Evolutionary conservation across 768 basidiomycete genomes (phyloP).

Genomic region (Macrolepiota albuminosa): DNA sequence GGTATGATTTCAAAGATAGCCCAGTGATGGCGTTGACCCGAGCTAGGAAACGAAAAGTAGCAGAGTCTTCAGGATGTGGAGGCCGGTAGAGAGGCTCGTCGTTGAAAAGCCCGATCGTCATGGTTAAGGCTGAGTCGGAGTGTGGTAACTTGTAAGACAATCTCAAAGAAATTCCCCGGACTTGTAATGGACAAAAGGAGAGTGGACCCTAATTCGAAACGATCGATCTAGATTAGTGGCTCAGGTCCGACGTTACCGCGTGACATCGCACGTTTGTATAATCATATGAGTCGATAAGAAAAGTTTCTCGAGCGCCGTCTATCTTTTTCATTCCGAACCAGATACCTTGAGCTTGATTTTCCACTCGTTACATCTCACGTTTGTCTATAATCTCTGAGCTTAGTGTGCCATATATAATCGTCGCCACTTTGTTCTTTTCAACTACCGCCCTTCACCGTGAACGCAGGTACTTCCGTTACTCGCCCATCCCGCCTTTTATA

Average conservation of each 20-base stretch:
- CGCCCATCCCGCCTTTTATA: constrained; percentile 22
- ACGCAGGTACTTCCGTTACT: constrained; percentile 10
- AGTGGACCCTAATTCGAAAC: background rate
- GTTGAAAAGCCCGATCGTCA: constrained; percentile 5
- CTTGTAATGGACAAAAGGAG: constrained; percentile 2
- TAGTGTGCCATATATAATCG: constrained; percentile 15
- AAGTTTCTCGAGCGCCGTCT: constrained; percentile 1
- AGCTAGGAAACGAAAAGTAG: constrained; percentile 43
- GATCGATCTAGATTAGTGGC: constrained; percentile 3
- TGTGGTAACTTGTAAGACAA: background rate
- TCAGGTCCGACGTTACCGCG: constrained; percentile 10
- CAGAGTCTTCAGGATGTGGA: constrained; percentile 33
- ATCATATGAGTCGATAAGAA: constrained; percentile 14
- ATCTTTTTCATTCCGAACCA: constrained; percentile 7
- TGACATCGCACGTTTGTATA: constrained; percentile 23
- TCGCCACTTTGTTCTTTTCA: constrained; percentile 3
- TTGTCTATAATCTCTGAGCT: constrained; percentile 15
- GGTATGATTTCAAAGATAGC: constrained; percentile 46
- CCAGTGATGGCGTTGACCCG: constrained; percentile 44
- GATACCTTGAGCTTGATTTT: background rate
- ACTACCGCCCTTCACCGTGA: constrained; percentile 9
- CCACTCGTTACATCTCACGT: constrained; percentile 24
- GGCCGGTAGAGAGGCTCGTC: constrained; percentile 41
- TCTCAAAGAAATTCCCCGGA: constrained; percentile 1
- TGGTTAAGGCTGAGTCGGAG: constrained; percentile 3